Evolutionary conservation across 1,284 basidiomycete species (phyloP).

Genomic region (Rhodotorula sp.): DNA sequence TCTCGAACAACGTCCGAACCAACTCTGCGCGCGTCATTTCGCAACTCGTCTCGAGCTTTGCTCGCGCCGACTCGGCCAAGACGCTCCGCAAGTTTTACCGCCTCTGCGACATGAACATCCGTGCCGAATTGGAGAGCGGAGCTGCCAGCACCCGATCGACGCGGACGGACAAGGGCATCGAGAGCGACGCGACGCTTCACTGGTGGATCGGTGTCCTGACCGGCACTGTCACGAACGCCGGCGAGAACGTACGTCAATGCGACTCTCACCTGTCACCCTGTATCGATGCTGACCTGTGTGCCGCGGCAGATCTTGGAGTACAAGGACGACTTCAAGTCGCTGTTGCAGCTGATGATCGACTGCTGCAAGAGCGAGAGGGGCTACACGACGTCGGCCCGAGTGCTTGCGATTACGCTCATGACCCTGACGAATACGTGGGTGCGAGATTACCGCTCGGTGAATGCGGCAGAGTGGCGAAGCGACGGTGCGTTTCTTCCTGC

Average conservation of each 20-base stretch:
- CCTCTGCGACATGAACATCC: constrained; percentile 74
- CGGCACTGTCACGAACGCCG: constrained; percentile 72
- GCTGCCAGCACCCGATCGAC: constrained; percentile 90
- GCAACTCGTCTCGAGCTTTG: constrained; percentile 81
- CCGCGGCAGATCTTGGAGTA: constrained; percentile 64
- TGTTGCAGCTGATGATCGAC: constrained; percentile 69
- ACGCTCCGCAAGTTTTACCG: constrained; percentile 73
- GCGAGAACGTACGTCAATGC: constrained; percentile 54
- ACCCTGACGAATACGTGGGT: constrained; percentile 78
- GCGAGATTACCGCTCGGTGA: constrained; percentile 76
- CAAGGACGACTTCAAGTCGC: constrained; percentile 64
- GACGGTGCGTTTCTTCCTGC: constrained; percentile 56
- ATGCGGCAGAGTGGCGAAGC: constrained; percentile 75
- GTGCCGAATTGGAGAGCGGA: constrained; percentile 81
- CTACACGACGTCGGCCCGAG: constrained; percentile 74
- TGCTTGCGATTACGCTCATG: constrained; percentile 74
- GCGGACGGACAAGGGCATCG: constrained; percentile 73
- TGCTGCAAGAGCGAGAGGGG: constrained; percentile 86
- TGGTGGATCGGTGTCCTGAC: constrained; percentile 83
- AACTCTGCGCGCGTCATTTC: constrained; percentile 89
- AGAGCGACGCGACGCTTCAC: constrained; percentile 87
- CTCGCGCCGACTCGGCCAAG: constrained; percentile 72
- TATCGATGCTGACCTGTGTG: not conserved
- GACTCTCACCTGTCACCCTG: no score
- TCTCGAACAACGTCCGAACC: constrained; percentile 75